phyloP scores from a whole-genome alignment of 2,329 filamentous ascomycete species.

The Pseudogymnoascus sp. region DNA sequence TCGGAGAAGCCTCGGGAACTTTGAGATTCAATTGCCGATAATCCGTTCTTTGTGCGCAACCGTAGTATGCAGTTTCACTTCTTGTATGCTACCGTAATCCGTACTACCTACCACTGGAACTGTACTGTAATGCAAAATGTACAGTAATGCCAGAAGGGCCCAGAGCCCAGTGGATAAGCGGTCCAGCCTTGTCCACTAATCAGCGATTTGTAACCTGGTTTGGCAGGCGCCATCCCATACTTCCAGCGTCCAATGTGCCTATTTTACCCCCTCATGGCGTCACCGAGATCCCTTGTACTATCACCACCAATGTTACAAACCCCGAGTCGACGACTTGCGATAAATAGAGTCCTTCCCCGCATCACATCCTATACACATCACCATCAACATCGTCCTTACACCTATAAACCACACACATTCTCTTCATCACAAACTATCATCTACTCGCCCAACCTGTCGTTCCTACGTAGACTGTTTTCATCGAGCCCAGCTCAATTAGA shows the following conservation, averaged over 20 bases:
- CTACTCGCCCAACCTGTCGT: conserved; percentile 44
- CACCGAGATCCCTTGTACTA: not conserved
- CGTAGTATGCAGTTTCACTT: not conserved
- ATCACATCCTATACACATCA: not conserved
- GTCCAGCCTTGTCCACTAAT: not conserved
- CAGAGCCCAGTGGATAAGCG: not conserved
- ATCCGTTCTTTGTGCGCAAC: not conserved
- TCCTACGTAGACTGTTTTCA: conserved; percentile 65
- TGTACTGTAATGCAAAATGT: not conserved
- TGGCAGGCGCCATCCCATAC: not conserved
- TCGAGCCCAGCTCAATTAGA: conserved; percentile 47
- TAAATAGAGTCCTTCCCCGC: conserved; percentile 6
- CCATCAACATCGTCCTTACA: not conserved
- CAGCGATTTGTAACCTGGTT: conserved; percentile 4
- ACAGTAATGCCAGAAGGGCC: not conserved
- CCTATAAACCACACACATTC: not conserved
- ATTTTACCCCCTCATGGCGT: not conserved
- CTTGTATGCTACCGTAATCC: not conserved
- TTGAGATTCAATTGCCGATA: not conserved
- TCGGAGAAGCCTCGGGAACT: not conserved
- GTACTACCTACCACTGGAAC: not conserved
- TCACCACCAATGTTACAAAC: conserved; percentile 1
- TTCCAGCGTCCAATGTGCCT: not conserved
- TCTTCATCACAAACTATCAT: not conserved
- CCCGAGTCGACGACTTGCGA: conserved; percentile 3